Percentiles rank a stretch among this genome's conserved stretches.
These are phyloP conservation scores for Bertia moriformis DNA, from an alignment of 2,329 filamentous ascomycete genomes.

Conservation along the genomic window DNA sequence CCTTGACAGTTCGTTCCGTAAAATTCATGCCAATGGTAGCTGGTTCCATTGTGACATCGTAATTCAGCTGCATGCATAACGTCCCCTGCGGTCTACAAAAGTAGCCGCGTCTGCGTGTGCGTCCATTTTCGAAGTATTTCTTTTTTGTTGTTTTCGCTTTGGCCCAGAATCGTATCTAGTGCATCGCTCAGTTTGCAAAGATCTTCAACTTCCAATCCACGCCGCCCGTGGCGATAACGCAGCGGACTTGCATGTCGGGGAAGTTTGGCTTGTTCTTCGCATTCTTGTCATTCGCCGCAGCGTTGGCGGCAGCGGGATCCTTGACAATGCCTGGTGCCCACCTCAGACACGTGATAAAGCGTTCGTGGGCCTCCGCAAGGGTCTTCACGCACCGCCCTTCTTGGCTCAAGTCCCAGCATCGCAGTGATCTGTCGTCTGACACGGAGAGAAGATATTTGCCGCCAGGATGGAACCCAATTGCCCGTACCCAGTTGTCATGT, in stretches of 20 bases:
- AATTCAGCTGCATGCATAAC: no score
- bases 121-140: no score
- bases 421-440: slow-evolving; percentile 77
- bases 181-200: slow-evolving; percentile 50
- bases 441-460: slow-evolving; percentile 81
- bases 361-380: slow-evolving; percentile 61
- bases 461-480: slow-evolving; percentile 74
- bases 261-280: slow-evolving; percentile 28
- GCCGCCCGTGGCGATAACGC: slow-evolving; percentile 75
- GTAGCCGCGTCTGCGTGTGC: no score
- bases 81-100: no score
- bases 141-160: no score
- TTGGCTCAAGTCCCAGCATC: slow-evolving; percentile 86
- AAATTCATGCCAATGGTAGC: no score
- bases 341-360: slow-evolving; percentile 73
- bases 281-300: slow-evolving; percentile 22
- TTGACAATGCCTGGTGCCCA: slow-evolving; percentile 72
- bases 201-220: slow-evolving; percentile 69
- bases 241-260: slow-evolving; percentile 64
- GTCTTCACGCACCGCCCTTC: slow-evolving; percentile 82
- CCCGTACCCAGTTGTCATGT: slow-evolving; percentile 89
- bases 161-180: no score
- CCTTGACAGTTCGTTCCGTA: no score
- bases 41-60: no score
- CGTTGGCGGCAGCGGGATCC: slow-evolving; percentile 27